Conservation (phyloP, 352 stramenopile genomes). For the Globisporangium radiosum region DNA sequence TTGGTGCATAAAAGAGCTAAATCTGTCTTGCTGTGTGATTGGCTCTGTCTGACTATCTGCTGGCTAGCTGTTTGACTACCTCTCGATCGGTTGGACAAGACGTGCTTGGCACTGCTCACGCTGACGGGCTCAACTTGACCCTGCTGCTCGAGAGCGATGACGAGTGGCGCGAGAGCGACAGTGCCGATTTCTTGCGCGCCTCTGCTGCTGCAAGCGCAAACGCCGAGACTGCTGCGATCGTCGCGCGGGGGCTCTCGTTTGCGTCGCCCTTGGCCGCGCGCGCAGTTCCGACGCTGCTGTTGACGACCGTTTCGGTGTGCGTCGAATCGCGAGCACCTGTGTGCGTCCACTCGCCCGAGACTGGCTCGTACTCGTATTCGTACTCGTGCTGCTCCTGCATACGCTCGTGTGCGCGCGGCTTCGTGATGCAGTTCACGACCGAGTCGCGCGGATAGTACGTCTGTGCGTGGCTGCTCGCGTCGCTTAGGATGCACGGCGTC, state of each 20-base stretch:
- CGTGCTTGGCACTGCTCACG: neutral
- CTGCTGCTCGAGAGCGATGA: slow-evolving; percentile 17
- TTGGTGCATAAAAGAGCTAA: neutral
- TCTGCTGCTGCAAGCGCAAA: slow-evolving; percentile 42
- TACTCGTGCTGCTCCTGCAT: neutral
- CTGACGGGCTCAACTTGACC: slow-evolving; percentile 4
- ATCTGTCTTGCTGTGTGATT: neutral
- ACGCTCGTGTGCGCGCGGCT: neutral
- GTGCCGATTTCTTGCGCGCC: slow-evolving; percentile 43
- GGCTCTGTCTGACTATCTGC: neutral
- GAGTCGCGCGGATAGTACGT: slow-evolving; percentile 13
- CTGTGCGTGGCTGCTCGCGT: neutral
- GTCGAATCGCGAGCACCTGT: too few species aligned
- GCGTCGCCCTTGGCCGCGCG: neutral
- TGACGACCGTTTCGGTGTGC: too few species aligned
- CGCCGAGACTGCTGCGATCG: slow-evolving; percentile 41
- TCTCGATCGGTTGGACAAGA: too few species aligned
- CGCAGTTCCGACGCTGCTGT: slow-evolving; percentile 13
- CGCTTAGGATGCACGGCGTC: neutral
- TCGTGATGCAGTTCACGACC: slow-evolving; percentile 13
- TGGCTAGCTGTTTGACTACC: too few species aligned
- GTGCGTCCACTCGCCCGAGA: neutral
- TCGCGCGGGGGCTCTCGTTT: slow-evolving; percentile 13
- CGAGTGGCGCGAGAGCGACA: slow-evolving; percentile 43
- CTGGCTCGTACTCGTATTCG: neutral